These are phyloP conservation scores for Sclerotinia sclerotiorum DNA, from an alignment of 2,329 filamentous ascomycete genomes.

Conservation along the genomic window DNA sequence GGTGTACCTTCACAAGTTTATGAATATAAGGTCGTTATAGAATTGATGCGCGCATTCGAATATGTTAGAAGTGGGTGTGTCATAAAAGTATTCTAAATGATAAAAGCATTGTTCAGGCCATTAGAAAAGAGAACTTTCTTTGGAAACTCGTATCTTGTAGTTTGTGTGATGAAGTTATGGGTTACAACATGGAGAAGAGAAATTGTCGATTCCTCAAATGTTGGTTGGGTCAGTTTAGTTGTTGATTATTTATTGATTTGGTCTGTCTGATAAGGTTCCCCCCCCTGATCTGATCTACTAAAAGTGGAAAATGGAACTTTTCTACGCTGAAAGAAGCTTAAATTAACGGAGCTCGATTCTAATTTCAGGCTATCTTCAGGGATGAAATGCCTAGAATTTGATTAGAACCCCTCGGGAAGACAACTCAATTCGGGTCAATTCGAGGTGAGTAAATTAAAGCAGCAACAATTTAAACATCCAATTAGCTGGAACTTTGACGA, in stretches of 20 bases:
- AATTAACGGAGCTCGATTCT: neutral
- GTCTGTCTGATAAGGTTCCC: neutral
- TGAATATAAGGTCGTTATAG: neutral
- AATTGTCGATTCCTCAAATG: neutral
- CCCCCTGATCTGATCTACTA: conserved; percentile 5
- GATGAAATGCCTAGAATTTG: neutral
- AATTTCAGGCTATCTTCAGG: neutral
- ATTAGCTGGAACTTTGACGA: neutral
- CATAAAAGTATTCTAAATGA: neutral
- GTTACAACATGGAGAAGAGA: neutral
- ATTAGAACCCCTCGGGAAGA: neutral
- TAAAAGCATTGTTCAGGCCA: conserved; percentile 5
- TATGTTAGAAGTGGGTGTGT: neutral
- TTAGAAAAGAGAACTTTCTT: neutral
- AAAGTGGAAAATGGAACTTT: neutral
- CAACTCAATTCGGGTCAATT: neutral
- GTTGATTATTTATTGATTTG: neutral
- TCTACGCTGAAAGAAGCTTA: neutral
- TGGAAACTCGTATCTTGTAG: neutral
- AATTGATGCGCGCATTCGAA: conserved; percentile 1
- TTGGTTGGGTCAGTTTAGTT: neutral
- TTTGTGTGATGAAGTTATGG: neutral
- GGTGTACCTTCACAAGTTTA: neutral
- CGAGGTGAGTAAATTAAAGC: neutral
- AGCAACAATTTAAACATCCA: neutral